Conservation (phyloP, 345 rosid species). For the Camelina laxa region DNA sequence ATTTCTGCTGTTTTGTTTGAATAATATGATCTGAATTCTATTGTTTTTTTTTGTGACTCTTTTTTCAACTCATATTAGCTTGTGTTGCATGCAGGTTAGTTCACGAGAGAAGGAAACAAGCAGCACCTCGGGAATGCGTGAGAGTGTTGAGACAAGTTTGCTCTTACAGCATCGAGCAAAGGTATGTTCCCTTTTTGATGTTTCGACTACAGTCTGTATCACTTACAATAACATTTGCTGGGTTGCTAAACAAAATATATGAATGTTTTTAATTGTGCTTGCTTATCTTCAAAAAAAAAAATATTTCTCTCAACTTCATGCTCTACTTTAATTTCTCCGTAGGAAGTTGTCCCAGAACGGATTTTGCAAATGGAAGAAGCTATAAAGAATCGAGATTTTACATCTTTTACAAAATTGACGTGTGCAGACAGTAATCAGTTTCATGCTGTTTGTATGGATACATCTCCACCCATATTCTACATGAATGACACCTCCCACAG, state of each 20-base stretch:
- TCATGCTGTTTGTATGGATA: conserved; percentile 96
- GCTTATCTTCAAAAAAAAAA: not conserved
- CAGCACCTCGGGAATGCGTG: conserved; percentile 96
- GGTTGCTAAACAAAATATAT: not conserved
- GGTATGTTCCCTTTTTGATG: conserved; percentile 49
- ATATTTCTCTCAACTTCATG: not conserved
- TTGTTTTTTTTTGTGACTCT: not conserved
- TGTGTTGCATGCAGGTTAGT: conserved; percentile 69
- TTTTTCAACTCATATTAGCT: conserved; percentile 14
- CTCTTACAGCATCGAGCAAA: conserved; percentile 88
- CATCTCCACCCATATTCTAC: conserved; percentile 93
- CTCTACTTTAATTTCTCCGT: conserved; percentile 13
- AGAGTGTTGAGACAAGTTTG: conserved; percentile 91
- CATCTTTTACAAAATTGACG: conserved; percentile 72
- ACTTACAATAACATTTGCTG: not conserved
- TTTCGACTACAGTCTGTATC: not conserved
- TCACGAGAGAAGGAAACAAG: conserved; percentile 92
- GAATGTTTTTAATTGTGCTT: not conserved
- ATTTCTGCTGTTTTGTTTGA: not conserved
- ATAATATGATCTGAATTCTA: not conserved
- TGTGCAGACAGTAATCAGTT: conserved; percentile 98
- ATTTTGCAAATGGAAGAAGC: conserved; percentile 82
- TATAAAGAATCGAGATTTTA: conserved; percentile 70
- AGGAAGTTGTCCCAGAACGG: conserved; percentile 95
- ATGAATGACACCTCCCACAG: conserved; percentile 99